Evolutionary conservation across 257 asterid genomes (phyloP).

Genomic region (Schizonepeta tenuifolia): DNA sequence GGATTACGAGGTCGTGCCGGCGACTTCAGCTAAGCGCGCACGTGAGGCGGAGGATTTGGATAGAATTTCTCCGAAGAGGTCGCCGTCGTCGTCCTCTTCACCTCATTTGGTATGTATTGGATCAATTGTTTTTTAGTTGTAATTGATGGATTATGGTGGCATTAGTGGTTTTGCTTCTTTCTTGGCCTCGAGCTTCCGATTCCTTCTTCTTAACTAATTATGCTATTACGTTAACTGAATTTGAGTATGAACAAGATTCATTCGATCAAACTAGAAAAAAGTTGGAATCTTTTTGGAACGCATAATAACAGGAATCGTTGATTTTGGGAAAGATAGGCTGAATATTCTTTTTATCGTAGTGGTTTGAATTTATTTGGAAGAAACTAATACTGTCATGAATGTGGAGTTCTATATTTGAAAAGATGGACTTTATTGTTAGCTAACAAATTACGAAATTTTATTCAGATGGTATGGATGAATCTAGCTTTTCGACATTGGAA

Average conservation of each 20-base stretch:
- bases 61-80: slow-evolving; percentile 41
- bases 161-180: slow-evolving; percentile 25
- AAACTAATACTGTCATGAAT: background rate
- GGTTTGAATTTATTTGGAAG: background rate
- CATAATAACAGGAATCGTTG: background rate
- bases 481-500: slow-evolving; percentile 7
- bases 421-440: background rate
- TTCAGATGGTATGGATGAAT: background rate
- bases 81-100: slow-evolving; percentile 47
- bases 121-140: background rate
- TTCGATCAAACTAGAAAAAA: background rate
- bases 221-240: background rate
- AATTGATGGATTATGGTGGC: background rate
- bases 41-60: slow-evolving; percentile 68
- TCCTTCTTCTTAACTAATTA: background rate
- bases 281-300: background rate
- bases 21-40: slow-evolving; percentile 59
- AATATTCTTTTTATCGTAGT: background rate
- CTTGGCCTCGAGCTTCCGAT: slow-evolving; percentile 14
- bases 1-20: slow-evolving; percentile 47
- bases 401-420: background rate
- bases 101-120: slow-evolving; percentile 46
- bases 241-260: background rate
- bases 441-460: background rate
- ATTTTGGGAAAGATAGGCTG: background rate